phyloP scores from a whole-genome alignment of 768 basidiomycete species.

The Brasilioporus rufonigricans region DNA sequence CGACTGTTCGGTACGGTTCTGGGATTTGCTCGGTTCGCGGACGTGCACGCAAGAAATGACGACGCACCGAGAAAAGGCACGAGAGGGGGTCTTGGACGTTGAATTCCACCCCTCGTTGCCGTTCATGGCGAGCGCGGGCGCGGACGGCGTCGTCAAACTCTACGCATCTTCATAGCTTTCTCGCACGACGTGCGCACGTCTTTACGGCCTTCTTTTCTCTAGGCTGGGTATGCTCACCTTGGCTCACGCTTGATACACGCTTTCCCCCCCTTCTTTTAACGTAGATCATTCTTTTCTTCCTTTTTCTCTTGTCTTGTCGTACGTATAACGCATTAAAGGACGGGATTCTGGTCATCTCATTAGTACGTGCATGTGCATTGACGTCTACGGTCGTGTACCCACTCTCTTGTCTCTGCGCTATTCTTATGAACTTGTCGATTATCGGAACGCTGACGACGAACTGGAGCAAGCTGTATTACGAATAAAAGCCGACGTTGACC shows the following conservation, averaged over 20 bases:
- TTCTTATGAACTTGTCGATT: not conserved
- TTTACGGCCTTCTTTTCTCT: not conserved
- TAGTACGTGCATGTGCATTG: constrained; percentile 1
- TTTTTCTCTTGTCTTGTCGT: constrained; percentile 11
- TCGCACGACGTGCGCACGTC: not conserved
- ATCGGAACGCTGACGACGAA: not conserved
- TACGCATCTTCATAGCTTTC: constrained; percentile 70
- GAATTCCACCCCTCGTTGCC: constrained; percentile 81
- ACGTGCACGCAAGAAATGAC: constrained; percentile 89
- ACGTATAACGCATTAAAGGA: constrained; percentile 25
- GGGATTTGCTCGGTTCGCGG: constrained; percentile 82
- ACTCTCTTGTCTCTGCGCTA: not conserved
- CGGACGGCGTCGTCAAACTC: constrained; percentile 90
- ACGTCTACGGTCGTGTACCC: constrained; percentile 4
- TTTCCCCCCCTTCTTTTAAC: not conserved
- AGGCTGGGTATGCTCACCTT: constrained; percentile 12
- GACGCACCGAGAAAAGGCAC: constrained; percentile 83
- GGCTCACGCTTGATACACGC: constrained; percentile 12
- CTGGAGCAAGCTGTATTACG: not conserved
- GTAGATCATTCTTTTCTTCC: constrained; percentile 7
- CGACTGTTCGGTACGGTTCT: constrained; percentile 92
- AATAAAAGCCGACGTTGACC: not conserved
- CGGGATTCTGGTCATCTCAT: constrained; percentile 24
- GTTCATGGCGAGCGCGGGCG: constrained; percentile 92
- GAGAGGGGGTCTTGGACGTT: constrained; percentile 88